Base-by-base conservation (phyloP, 495 filamentous ascomycete species). In the Margaritispora aquatica region DNA sequence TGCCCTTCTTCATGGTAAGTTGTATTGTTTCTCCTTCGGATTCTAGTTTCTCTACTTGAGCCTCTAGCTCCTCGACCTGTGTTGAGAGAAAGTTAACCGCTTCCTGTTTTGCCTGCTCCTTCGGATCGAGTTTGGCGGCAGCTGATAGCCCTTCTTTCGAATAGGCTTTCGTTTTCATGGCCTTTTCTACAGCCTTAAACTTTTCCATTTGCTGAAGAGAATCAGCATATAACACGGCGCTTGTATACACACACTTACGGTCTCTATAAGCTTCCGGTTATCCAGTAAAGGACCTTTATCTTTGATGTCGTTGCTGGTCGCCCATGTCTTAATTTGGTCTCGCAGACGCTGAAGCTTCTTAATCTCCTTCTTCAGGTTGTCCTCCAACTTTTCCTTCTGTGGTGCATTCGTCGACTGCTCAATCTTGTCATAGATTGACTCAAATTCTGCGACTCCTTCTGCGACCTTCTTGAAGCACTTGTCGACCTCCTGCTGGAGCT, bases 111-210 rank as follows among this genome's bases (percentile, higher is more conserved):
- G 94, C 92, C 70, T 93, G 89, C 69, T 97, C 93, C 68, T 88
- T 94, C 1, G 94, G 94, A 74, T 98, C 94, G 46, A 97, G 79
- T 71, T 96, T 92, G 49, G 91, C 87, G 1, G 90, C 90, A 49
- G 91, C 87, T 46, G 87, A 90, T 48, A 98, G 74, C 34, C 94
- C 94, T 74, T 97, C 95, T 80, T 98, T 97, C 38, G 95, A 97
- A 72, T 96, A 98, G 58, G 94, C 93, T 74, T 98, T 98, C 50
- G 94, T 98, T 77, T 98, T 98, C 93, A 98, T 97, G 71, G 96
- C 94, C 77, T 98, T 98, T 75, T 98, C 94, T n/a, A 98, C 94
- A 23, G 91, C 92, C 79, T 98, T 98, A 83, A 98, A 98, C 66
- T 89, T 89, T 75, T 98, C 94, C 94, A 98, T 98, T 86, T 96